Evolutionary conservation across 164 flowering plant species (phyloP).

Genomic region (Warburgia ugandensis): DNA sequence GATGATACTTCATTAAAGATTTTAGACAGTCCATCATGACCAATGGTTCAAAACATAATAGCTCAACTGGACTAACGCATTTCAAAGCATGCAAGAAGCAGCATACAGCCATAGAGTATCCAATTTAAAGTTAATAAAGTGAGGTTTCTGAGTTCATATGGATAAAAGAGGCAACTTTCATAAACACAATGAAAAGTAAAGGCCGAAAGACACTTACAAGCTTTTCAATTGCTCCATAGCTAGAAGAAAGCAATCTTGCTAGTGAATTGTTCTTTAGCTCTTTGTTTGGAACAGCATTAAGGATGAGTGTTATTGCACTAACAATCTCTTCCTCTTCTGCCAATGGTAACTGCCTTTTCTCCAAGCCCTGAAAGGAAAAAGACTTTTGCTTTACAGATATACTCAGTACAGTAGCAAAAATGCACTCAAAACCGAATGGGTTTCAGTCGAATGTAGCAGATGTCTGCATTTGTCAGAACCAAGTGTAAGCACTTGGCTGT

Average conservation of each 20-base stretch:
- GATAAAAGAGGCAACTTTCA: background rate
- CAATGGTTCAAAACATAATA: too few species aligned
- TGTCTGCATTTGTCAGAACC: too few species aligned
- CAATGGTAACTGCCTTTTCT: slow-evolving; percentile 52
- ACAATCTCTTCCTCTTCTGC: slow-evolving; percentile 87
- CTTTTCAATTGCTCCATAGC: slow-evolving; percentile 65
- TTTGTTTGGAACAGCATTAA: slow-evolving; percentile 55
- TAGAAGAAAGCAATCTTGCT: slow-evolving; percentile 65
- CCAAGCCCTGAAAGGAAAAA: slow-evolving; percentile 50
- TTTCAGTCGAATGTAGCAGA: too few species aligned
- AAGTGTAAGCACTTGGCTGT: too few species aligned
- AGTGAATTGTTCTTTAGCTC: slow-evolving; percentile 63
- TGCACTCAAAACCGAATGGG: background rate
- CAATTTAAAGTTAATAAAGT: too few species aligned
- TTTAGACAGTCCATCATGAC: too few species aligned
- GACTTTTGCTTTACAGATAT: background rate
- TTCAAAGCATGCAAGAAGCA: too few species aligned
- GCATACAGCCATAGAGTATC: too few species aligned
- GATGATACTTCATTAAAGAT: too few species aligned
- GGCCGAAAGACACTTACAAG: slow-evolving; percentile 45
- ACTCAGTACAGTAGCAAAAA: background rate
- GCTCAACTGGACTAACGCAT: too few species aligned
- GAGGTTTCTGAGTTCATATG: background rate
- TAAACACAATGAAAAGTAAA: background rate
- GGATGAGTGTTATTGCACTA: slow-evolving; percentile 60